These are phyloP conservation scores for Teunomyces panamensis DNA, from an alignment of 805 yeast species.

Conservation along the genomic window DNA sequence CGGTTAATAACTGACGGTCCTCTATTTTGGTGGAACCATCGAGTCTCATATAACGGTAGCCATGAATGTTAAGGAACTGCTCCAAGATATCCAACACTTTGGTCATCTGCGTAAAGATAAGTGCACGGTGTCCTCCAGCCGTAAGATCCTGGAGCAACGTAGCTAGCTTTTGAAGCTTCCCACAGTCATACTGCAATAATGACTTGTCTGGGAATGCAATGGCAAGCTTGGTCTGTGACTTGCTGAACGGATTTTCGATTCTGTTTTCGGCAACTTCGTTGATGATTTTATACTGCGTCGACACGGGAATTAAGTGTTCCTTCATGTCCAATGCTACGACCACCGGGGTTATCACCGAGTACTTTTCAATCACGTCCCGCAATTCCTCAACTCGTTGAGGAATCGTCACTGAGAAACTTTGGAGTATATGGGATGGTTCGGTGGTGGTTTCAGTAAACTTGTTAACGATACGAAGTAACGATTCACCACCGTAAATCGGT, in stretches of 20 bases:
- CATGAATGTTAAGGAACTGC: constrained; percentile 89
- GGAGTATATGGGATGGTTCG: constrained; percentile 14
- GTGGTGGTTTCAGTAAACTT: constrained; percentile 9
- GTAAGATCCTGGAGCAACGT: constrained; percentile 69
- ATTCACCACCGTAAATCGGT: constrained; percentile 66
- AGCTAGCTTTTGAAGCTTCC: constrained; percentile 87
- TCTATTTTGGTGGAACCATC: constrained; percentile 98
- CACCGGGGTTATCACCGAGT: constrained; percentile 83
- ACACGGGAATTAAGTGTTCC: constrained; percentile 44
- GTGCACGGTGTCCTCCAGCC: constrained; percentile 86
- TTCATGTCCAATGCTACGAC: constrained; percentile 76
- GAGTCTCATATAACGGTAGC: constrained; percentile 88
- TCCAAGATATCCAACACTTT: constrained; percentile 91
- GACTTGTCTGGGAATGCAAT: constrained; percentile 97
- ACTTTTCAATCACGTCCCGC: constrained; percentile 61
- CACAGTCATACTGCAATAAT: constrained; percentile 91
- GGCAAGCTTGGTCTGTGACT: constrained; percentile 78
- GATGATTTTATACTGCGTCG: constrained; percentile 30
- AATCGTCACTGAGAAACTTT: constrained; percentile 22
- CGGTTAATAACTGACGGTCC: constrained; percentile 92
- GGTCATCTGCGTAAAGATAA: constrained; percentile 98
- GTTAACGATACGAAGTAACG: constrained; percentile 45
- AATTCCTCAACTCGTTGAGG: constrained; percentile 30
- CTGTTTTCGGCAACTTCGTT: constrained; percentile 30
- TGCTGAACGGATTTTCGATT: constrained; percentile 64